These are phyloP conservation scores for Kwoniella sp. DNA, from an alignment of 768 basidiomycete species.

Conservation along the genomic window DNA sequence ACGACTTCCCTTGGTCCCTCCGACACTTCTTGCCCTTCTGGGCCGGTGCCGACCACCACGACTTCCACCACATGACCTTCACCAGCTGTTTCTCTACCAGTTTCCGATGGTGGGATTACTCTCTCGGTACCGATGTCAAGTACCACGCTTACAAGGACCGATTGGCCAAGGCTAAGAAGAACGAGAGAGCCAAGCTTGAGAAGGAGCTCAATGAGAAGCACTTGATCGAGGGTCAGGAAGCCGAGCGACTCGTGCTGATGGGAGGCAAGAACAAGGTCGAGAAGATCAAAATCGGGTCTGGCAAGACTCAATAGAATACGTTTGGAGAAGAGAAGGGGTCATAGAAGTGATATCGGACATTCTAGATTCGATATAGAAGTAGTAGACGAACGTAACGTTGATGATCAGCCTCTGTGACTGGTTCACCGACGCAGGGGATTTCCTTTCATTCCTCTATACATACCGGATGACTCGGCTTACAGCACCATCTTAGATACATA, in stretches of 20 bases:
- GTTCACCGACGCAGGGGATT: too few relatives aligned
- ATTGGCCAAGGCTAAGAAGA: constrained; percentile 61
- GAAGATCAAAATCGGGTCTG: constrained; percentile 20
- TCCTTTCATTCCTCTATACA: not conserved
- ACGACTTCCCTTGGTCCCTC: constrained; percentile 98
- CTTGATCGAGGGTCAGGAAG: constrained; percentile 81
- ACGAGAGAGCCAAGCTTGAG: constrained; percentile 59
- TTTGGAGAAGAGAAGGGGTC: too few relatives aligned
- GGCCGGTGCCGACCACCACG: constrained; percentile 90
- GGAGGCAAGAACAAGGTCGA: constrained; percentile 43
- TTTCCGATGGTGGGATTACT: constrained; percentile 83
- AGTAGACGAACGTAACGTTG: not conserved
- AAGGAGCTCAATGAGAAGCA: constrained; percentile 77
- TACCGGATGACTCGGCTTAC: not conserved
- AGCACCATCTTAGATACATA: not conserved
- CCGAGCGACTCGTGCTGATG: constrained; percentile 45
- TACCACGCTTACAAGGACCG: constrained; percentile 78
- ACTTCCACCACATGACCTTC: constrained; percentile 98
- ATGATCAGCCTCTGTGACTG: too few relatives aligned
- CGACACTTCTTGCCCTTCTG: constrained; percentile 91
- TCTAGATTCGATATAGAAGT: not conserved
- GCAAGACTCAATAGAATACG: constrained; percentile 17
- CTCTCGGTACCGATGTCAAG: constrained; percentile 84
- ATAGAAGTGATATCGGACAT: not conserved
- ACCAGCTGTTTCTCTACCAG: constrained; percentile 82